Evolutionary conservation across 768 basidiomycete species (phyloP), one percentile per base, ranked within the genome.

Genomic region (Termitomyces heimii): DNA sequence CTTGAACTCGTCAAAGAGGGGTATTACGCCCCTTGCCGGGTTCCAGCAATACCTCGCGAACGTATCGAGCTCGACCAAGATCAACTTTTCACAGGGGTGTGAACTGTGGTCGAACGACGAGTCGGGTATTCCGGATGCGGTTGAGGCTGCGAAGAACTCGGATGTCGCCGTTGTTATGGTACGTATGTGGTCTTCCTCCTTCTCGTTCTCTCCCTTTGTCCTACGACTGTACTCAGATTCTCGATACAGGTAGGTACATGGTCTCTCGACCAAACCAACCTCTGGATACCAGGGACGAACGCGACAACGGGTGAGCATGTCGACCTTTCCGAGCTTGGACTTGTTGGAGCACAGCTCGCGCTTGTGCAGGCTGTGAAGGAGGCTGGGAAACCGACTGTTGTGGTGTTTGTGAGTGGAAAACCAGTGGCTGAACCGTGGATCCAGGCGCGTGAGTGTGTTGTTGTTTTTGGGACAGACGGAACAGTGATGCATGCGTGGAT

Each of bases 341-440:
- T 89, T 0, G 85, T 86, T 14, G 86, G 86, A 0, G 85, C 85
- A 1, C 86, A 88, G 64, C 69, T 84, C 31, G 70, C 75, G 22
- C 76, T 89, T 13, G 82, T 88, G 14, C 75, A 87, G 62, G 84
- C 84, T 0, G 75, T 89, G 31, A 77, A 83, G 62, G 80, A 75
- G 0, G 77, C 79, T 0, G 86, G 85, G 1, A 85, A 80, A 61
- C 84, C 84, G 3, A 84, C 82, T 0, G 71, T 87, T 18, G 85
- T 88, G 1, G 84, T 88, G 0, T 76, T 86, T 47, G 78, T 87
- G 26, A 84, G 83, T 50, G 85, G 86, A 1, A 86, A 86, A 63
- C 85, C 86, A 0, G 74, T 88, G 18, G 78, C 86, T 9, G 85
- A 87, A 62, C 85, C 86, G 0, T 89, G 86, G 87, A 85, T 87